Base-by-base conservation (phyloP, 2,329 filamentous ascomycete genomes). In the Mycogone perniciosa region DNA sequence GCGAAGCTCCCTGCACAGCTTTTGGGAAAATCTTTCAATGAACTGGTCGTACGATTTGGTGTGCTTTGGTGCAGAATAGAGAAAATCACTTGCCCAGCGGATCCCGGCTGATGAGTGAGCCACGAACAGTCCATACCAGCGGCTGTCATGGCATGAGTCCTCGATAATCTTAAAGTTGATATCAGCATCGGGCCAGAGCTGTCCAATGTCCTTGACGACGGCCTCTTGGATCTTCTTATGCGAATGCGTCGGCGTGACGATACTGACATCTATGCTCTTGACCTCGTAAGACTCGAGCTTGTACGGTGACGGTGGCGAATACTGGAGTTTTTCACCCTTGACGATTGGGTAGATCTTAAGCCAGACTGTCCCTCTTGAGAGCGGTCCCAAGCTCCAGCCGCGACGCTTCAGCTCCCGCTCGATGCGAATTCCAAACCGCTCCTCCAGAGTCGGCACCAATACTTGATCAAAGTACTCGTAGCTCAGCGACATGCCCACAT, bases 401-500 rank as follows among this genome's bases (percentile, higher is more conserved):
- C 79, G 72, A 20, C 45, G 56, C 33, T 69, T 64, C 7, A 83
- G 59, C 13, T 63, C 57, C 6, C 78, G 62, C 52, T 76, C 70
- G 4, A 80, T 69, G 1, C 51, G 49, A 38, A 82, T 63, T 2
- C 73, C 71, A 49, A 82, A 81, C 4, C 70, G 68, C 2, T 70
- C 66, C 58, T 79, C 69, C 0, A 85, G 64, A 0, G 71, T 67
- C 3, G 81, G 81, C 31, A 83, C 64, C 1, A 85, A 68, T 0
- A 84, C 76, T 58, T 84, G 81, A 58, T 82, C 78, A 4, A 84
- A 65, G 58, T 84, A 85, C 58, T 85, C 81, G 52, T 72, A 82
- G n/a, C 75, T 80, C 1, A 73, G 69, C 0, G 80, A 81, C 59
- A 73, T 81, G 7, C 71, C 67, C 2, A 79, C 75, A 55, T 85